phyloP scores from a whole-genome alignment of 116 monocot genomes.

The Iris pallida region DNA sequence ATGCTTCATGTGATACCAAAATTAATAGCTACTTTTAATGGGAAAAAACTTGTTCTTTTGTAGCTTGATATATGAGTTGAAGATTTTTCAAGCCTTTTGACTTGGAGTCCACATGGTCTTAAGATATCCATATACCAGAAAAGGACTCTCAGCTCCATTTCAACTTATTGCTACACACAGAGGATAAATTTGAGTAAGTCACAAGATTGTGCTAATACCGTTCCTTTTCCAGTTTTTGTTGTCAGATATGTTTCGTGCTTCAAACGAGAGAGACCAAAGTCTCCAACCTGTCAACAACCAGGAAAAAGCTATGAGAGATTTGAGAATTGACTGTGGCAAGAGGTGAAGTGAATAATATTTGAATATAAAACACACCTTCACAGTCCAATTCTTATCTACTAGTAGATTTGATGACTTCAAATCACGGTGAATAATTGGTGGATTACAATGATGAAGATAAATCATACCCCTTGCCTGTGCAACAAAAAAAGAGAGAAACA shows the following conservation, averaged over 20 bases:
- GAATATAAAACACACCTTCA: conserved; percentile 47
- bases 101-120: no score
- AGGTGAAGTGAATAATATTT: background rate
- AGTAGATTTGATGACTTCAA: conserved; percentile 89
- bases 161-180: background rate
- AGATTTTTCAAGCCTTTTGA: no score
- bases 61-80: no score
- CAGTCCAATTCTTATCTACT: conserved; percentile 93
- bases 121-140: no score
- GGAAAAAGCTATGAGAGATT: conserved; percentile 7
- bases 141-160: background rate
- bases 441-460: conserved; percentile 88
- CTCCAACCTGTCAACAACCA: conserved; percentile 59
- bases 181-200: background rate
- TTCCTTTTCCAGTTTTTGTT: conserved; percentile 79
- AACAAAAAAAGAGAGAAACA: conserved; percentile 6
- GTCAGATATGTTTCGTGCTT: conserved; percentile 73
- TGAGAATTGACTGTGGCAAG: background rate
- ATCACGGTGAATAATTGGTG: conserved; percentile 85
- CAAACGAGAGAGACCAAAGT: conserved; percentile 88
- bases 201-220: conserved; percentile 24
- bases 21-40: no score
- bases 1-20: no score
- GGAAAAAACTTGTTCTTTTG: no score
- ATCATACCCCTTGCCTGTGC: conserved; percentile 79